Conservation (phyloP, 106 monocot species). For the Apostasia ramifera region DNA sequence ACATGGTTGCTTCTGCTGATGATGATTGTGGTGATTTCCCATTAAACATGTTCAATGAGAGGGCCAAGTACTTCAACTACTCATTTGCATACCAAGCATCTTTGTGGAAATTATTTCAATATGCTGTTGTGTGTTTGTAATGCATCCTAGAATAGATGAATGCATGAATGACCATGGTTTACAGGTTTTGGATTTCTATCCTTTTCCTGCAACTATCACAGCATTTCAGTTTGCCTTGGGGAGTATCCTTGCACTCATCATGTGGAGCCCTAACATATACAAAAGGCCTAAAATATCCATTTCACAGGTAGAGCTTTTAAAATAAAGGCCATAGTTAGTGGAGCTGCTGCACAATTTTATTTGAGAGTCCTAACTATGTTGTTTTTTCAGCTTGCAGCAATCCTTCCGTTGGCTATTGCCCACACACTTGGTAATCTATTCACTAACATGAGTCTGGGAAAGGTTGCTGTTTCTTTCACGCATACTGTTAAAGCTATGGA, state of each 20-base stretch:
- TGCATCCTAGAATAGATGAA: background rate
- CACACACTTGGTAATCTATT: conserved; percentile 62
- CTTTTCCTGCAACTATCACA: conserved; percentile 50
- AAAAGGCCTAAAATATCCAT: conserved; percentile 39
- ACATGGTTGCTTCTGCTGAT: no score
- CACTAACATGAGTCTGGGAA: conserved; percentile 63
- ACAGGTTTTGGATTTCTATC: conserved; percentile 57
- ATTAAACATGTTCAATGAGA: no score
- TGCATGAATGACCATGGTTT: background rate
- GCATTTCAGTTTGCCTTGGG: conserved; percentile 51
- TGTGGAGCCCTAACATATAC: conserved; percentile 48
- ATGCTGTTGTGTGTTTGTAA: background rate
- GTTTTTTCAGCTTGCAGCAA: conserved; percentile 35
- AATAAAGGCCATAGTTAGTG: background rate
- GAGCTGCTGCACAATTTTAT: background rate
- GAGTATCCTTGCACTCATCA: conserved; percentile 37
- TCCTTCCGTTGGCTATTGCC: conserved; percentile 51
- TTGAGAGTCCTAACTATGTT: background rate
- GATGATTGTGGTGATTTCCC: no score
- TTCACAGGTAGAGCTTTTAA: conserved; percentile 33
- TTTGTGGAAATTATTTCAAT: background rate
- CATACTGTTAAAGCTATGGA: conserved; percentile 63
- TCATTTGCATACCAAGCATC: no score
- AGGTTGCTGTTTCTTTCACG: conserved; percentile 61
- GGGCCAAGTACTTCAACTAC: no score